A percentile compares a stretch with the other conserved stretches of the same genome.
Conservation (phyloP, 2,329 filamentous ascomycete genomes). For the Pochonia chlamydosporia region DNA sequence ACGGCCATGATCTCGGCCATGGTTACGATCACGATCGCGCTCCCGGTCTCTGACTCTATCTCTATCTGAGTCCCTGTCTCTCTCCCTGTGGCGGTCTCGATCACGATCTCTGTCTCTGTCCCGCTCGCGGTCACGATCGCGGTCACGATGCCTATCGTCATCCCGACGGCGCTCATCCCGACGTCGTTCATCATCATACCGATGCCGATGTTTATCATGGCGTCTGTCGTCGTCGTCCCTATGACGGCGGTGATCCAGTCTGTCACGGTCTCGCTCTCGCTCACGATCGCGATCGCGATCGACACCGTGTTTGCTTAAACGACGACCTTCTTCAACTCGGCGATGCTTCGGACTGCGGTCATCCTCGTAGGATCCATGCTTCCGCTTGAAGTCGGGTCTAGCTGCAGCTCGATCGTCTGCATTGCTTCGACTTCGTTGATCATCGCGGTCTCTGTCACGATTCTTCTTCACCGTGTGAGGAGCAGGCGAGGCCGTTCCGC, state of each 20-base stretch:
- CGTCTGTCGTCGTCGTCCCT: constrained; percentile 19
- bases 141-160: constrained; percentile 17
- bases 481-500: constrained; percentile 66
- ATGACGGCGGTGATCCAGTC: constrained; percentile 12
- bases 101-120: constrained; percentile 9
- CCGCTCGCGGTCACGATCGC: constrained; percentile 13
- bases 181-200: constrained; percentile 25
- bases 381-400: constrained; percentile 53
- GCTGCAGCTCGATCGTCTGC: constrained; percentile 46
- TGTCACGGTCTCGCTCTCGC: constrained; percentile 5
- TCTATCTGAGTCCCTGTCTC: constrained; percentile 21
- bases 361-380: constrained; percentile 47
- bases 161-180: constrained; percentile 18
- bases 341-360: constrained; percentile 37
- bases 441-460: constrained; percentile 44
- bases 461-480: constrained; percentile 43
- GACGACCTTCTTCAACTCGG: constrained; percentile 33
- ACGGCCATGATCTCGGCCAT: constrained; percentile 15
- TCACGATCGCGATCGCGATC: constrained; percentile 14
- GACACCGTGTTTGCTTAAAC: constrained; percentile 29
- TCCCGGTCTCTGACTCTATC: constrained; percentile 17
- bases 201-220: constrained; percentile 28
- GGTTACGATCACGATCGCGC: constrained; percentile 16
- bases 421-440: constrained; percentile 45
- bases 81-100: constrained; percentile 15